These are phyloP conservation scores for Taphrina deformans DNA, from an alignment of 1,139 yeast species.

Conservation along the genomic window DNA sequence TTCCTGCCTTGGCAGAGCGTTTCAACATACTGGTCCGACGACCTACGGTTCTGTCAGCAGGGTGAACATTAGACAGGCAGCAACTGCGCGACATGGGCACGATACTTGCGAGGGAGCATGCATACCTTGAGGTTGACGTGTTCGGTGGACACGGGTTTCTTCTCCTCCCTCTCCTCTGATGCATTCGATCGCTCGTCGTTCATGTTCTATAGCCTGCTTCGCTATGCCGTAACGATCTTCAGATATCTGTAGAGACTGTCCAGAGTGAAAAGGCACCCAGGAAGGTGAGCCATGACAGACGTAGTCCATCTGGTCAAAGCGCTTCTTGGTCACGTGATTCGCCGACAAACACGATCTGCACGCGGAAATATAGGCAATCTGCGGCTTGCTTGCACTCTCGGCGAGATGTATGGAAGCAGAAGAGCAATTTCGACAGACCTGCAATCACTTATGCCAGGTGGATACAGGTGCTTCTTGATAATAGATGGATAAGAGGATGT, in stretches of 20 bases:
- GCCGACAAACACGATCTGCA: neutral
- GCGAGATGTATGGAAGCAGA: no score
- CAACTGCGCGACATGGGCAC: no score
- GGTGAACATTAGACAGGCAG: no score
- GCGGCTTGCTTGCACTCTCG: no score
- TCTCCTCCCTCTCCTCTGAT: constrained; percentile 30
- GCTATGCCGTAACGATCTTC: no score
- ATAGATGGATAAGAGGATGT: neutral
- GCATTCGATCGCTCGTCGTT: neutral
- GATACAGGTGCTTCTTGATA: neutral
- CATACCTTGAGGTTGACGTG: constrained; percentile 31
- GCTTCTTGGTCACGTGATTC: neutral
- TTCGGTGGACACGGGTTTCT: constrained; percentile 27
- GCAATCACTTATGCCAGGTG: no score
- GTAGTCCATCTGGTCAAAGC: neutral
- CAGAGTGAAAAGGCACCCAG: no score
- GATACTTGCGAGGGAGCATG: no score
- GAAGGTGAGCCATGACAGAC: no score
- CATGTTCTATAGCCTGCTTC: no score
- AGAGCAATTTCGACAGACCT: no score
- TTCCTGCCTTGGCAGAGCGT: neutral
- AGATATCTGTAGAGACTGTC: no score
- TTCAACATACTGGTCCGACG: constrained; percentile 15
- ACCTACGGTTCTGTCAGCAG: constrained; percentile 15
- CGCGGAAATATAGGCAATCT: neutral